These are phyloP conservation scores for Euphorbia lathyris DNA, from an alignment of 345 rosid genomes.

Conservation along the genomic window DNA sequence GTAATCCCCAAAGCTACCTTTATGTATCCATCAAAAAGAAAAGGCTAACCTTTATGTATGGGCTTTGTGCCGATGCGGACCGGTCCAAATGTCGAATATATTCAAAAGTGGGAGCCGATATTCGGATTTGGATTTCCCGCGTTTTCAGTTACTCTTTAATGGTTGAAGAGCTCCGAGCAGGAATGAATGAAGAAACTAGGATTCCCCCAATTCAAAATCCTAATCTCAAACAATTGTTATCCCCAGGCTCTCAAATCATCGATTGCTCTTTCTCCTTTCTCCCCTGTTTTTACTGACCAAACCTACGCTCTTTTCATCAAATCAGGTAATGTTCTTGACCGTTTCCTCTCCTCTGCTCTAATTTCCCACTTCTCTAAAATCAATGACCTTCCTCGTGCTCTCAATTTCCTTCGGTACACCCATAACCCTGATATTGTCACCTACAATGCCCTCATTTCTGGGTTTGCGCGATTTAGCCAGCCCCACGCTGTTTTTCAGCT, in stretches of 20 bases:
- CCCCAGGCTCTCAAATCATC: conserved; percentile 33
- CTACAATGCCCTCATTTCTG: conserved; percentile 39
- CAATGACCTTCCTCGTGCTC: conserved; percentile 26
- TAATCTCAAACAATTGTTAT: conserved; percentile 20
- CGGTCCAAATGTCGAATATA: too few relatives aligned
- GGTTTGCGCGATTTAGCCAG: conserved; percentile 26
- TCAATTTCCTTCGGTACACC: conserved; percentile 34
- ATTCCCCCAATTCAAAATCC: conserved; percentile 12
- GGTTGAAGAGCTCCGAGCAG: neutral
- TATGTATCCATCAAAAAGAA: too few relatives aligned
- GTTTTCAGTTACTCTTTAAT: neutral
- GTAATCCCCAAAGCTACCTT: too few relatives aligned
- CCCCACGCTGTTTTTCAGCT: conserved; percentile 15
- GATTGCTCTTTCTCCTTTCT: conserved; percentile 7
- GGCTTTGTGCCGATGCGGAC: too few relatives aligned
- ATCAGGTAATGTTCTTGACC: conserved; percentile 34
- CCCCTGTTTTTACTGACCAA: conserved; percentile 34
- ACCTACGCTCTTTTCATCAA: conserved; percentile 35
- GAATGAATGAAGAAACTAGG: conserved; percentile 36
- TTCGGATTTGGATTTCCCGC: conserved; percentile 3
- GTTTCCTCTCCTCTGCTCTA: conserved; percentile 30
- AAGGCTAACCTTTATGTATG: too few relatives aligned
- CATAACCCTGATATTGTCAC: conserved; percentile 27
- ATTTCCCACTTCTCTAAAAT: conserved; percentile 33
- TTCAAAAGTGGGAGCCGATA: too few relatives aligned